These are phyloP conservation scores for Kluyveromyces siamensis DNA, from an alignment of 805 yeast species.

Conservation along the genomic window DNA sequence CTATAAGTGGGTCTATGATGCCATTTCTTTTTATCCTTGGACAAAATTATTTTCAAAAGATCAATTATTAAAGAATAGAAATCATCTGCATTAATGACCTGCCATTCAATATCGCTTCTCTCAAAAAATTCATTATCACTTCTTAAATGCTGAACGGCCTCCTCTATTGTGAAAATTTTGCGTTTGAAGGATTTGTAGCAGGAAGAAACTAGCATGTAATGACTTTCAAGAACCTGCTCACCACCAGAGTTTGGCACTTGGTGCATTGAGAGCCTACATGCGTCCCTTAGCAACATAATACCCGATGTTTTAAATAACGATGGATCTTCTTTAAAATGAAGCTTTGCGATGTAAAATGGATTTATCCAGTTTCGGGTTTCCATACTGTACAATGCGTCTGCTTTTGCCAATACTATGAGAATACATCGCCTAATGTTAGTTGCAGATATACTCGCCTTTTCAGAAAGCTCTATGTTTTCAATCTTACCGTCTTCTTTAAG, in stretches of 20 bases:
- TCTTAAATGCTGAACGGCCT: conserved; percentile 35
- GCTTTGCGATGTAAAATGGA: conserved; percentile 49
- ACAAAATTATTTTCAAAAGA: conserved; percentile 38
- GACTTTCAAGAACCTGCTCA: conserved; percentile 70
- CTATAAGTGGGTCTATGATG: conserved; percentile 78
- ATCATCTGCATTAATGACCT: conserved; percentile 12
- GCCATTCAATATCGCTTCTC: conserved; percentile 16
- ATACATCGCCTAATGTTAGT: conserved; percentile 25
- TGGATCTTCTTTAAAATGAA: conserved; percentile 40
- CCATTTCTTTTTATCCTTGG: conserved; percentile 78
- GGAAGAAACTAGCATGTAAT: conserved; percentile 52
- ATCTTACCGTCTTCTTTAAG: conserved; percentile 14
- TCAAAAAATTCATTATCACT: conserved; percentile 28
- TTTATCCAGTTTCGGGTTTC: conserved; percentile 48
- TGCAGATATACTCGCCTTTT: conserved; percentile 15
- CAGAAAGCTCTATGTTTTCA: conserved; percentile 4
- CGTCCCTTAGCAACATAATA: conserved; percentile 33
- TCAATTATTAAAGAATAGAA: conserved; percentile 36
- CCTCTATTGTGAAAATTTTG: conserved; percentile 27
- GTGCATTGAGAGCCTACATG: conserved; percentile 36
- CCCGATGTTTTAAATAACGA: conserved; percentile 20
- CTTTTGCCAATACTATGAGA: conserved; percentile 16
- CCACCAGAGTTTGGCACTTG: conserved; percentile 23
- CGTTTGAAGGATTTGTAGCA: conserved; percentile 45
- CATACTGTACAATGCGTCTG: conserved; percentile 11